phyloP scores from a whole-genome alignment of 1,139 yeast species.

The Arxiozyma bovina region DNA sequence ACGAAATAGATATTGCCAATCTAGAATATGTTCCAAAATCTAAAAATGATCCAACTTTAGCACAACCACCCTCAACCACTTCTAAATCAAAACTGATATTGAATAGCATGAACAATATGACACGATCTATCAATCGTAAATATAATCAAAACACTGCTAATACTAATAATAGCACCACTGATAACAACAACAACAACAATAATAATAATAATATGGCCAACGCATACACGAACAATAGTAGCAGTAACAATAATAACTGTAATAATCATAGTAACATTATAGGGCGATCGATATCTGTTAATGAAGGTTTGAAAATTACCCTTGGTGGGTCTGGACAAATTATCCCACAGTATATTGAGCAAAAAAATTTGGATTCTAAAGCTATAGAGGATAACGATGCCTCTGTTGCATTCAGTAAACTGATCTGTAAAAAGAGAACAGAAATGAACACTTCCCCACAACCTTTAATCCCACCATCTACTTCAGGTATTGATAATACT shows the following conservation, averaged over 20 bases:
- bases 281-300: background rate
- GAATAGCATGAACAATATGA: background rate
- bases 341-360: constrained; percentile 1
- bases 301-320: background rate
- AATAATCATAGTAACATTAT: background rate
- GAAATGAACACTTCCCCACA: constrained; percentile 25
- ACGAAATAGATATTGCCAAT: background rate
- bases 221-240: no score
- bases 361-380: background rate
- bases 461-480: constrained; percentile 8
- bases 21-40: constrained; percentile 23
- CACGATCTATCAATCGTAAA: background rate
- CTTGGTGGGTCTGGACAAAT: background rate
- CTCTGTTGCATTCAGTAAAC: constrained; percentile 30
- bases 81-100: background rate
- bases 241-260: no score
- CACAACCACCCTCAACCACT: constrained; percentile 8
- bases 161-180: no score
- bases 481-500: background rate
- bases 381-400: constrained; percentile 30
- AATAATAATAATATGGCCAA: no score
- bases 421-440: constrained; percentile 28
- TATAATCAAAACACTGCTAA: background rate
- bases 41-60: constrained; percentile 14
- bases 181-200: no score